Percentiles rank a stretch among this genome's conserved stretches.
These are phyloP conservation scores for Hypoxylon rubiginosum DNA, from an alignment of 2,329 filamentous ascomycete species.

Conservation along the genomic window DNA sequence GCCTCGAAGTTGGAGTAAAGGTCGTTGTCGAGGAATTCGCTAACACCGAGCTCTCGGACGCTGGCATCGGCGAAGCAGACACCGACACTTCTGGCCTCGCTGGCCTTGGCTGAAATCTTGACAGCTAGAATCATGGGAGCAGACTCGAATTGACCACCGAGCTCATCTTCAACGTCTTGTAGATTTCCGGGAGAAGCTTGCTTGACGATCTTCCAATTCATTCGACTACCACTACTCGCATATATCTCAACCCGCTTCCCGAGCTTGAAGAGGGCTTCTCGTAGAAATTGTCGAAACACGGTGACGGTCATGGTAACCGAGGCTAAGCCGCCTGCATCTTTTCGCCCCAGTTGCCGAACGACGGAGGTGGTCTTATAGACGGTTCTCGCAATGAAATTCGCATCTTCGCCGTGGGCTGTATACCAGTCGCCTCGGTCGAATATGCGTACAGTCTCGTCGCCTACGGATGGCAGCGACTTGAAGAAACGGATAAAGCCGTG, in stretches of 20 bases:
- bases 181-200: slow-evolving; percentile 96
- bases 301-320: slow-evolving; percentile 97
- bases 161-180: slow-evolving; percentile 95
- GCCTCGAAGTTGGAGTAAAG: slow-evolving; percentile 98
- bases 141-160: slow-evolving; percentile 86
- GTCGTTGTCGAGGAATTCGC: slow-evolving; percentile 99
- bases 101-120: slow-evolving; percentile 89
- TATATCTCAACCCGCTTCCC: slow-evolving; percentile 94
- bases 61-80: slow-evolving; percentile 99
- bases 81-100: slow-evolving; percentile 86
- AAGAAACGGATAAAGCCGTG: slow-evolving; percentile 97
- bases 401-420: slow-evolving; percentile 90
- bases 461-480: slow-evolving; percentile 81
- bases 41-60: slow-evolving; percentile 93
- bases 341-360: slow-evolving; percentile 87
- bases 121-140: slow-evolving; percentile 96
- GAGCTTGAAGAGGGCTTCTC: slow-evolving; percentile 91
- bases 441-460: slow-evolving; percentile 84
- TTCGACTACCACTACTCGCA: slow-evolving; percentile 79
- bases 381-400: slow-evolving; percentile 83
- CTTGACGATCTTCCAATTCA: slow-evolving; percentile 93
- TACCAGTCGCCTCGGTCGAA: slow-evolving; percentile 97
- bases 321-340: slow-evolving; percentile 84
- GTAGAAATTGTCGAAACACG: slow-evolving; percentile 94
- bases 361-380: slow-evolving; percentile 99